These are phyloP conservation scores for Eucalyptus pumila DNA, from an alignment of 345 rosid species.

Conservation along the genomic window DNA sequence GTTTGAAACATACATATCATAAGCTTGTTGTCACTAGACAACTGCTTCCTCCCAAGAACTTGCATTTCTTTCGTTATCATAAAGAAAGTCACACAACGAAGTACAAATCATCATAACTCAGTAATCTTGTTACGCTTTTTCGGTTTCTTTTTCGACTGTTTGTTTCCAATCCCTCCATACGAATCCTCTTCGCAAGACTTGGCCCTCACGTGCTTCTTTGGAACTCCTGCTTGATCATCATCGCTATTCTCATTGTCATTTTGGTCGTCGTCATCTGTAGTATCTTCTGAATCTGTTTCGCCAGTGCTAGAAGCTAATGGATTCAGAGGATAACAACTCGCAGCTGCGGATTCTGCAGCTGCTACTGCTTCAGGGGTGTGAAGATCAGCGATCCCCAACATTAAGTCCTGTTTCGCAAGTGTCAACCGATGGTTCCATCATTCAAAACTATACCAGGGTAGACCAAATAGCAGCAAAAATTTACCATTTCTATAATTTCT, in stretches of 20 bases:
- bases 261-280: slow-evolving; percentile 5
- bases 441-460: not conserved
- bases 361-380: slow-evolving; percentile 70
- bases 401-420: slow-evolving; percentile 42
- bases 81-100: too few species aligned
- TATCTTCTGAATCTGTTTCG: slow-evolving; percentile 25
- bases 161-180: not conserved
- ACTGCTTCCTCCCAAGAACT: not conserved
- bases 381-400: slow-evolving; percentile 91
- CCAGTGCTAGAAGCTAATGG: slow-evolving; percentile 8
- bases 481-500: slow-evolving; percentile 74
- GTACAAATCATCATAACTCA: slow-evolving; percentile 21
- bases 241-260: not conserved
- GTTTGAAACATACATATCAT: not conserved
- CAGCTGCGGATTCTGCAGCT: slow-evolving; percentile 78
- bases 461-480: not conserved
- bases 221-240: not conserved
- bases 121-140: slow-evolving; percentile 8
- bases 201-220: not conserved
- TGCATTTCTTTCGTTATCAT: not conserved
- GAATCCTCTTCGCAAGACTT: not conserved
- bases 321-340: slow-evolving; percentile 15
- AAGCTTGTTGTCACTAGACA: not conserved
- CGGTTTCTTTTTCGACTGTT: slow-evolving; percentile 15
- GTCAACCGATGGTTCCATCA: not conserved